phyloP scores from a whole-genome alignment of 495 filamentous ascomycete species.

The Niebla homalea region DNA sequence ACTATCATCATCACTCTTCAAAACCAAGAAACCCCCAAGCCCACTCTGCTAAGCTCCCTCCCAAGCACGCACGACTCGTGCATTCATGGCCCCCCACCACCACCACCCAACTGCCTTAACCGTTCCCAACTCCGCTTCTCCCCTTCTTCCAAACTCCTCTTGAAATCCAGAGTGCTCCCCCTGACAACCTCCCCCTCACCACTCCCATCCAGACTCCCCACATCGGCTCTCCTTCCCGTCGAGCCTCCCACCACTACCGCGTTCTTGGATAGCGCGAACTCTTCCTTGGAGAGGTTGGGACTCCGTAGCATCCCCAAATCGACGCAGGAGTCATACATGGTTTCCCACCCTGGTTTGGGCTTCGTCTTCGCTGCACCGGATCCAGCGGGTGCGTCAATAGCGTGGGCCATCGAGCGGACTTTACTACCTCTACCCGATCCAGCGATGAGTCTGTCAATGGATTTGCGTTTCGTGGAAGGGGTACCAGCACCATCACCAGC shows the following conservation, averaged over 20 bases:
- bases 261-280: neutral
- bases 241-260: neutral
- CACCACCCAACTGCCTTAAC: neutral
- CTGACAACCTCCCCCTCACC: neutral
- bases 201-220: no score
- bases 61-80: neutral
- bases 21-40: neutral
- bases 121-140: slow-evolving; percentile 5
- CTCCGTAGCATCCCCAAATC: neutral
- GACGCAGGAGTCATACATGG: slow-evolving; percentile 1
- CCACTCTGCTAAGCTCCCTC: neutral
- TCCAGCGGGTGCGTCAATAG: neutral
- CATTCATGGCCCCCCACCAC: neutral
- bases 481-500: neutral
- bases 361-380: no score
- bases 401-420: neutral
- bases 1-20: neutral
- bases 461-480: neutral
- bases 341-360: neutral
- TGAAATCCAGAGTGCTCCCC: slow-evolving; percentile 7
- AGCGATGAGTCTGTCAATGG: neutral
- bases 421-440: neutral
- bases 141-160: slow-evolving; percentile 1
- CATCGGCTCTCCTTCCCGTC: neutral
- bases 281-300: neutral